Percentiles rank a stretch among this genome's conserved stretches.
Evolutionary conservation across 352 stramenopile genomes (phyloP).

Genomic region (Phytopythium cucurbitacearum): DNA sequence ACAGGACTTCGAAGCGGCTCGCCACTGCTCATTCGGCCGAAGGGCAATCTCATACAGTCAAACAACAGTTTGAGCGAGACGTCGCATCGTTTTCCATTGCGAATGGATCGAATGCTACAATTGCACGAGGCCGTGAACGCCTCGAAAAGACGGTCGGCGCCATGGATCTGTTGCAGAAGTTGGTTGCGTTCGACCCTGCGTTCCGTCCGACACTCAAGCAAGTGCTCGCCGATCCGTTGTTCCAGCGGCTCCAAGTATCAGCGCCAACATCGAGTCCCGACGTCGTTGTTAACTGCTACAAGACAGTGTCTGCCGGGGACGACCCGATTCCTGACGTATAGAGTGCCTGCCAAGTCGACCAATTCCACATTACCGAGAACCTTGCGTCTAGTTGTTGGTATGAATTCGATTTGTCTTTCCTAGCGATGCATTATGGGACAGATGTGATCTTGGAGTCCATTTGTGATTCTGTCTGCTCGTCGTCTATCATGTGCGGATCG

Average conservation of each 20-base stretch:
- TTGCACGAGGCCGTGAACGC: conserved; percentile 46
- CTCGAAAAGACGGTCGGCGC: conserved; percentile 38
- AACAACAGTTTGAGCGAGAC: conserved; percentile 41
- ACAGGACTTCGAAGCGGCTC: conserved; percentile 17
- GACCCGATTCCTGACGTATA: conserved; percentile 42
- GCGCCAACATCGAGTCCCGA: conserved; percentile 17
- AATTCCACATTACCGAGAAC: too few species aligned
- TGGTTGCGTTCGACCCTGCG: conserved; percentile 62
- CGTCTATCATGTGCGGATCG: too few species aligned
- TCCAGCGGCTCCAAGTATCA: conserved; percentile 29
- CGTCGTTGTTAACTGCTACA: conserved; percentile 62
- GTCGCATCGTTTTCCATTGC: conserved; percentile 42
- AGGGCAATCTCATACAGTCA: neutral
- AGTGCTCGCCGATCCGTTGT: conserved; percentile 55
- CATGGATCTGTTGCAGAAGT: conserved; percentile 36
- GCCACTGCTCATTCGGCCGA: conserved; percentile 2
- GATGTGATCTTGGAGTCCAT: too few species aligned
- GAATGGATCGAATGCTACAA: conserved; percentile 36
- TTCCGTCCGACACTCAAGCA: conserved; percentile 64
- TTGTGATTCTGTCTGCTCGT: too few species aligned
- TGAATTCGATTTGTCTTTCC: too few species aligned
- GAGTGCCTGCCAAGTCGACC: neutral
- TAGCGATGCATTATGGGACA: too few species aligned
- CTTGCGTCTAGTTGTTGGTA: too few species aligned
- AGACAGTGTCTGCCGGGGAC: conserved; percentile 6